phyloP scores from a whole-genome alignment of 805 yeast species.

The Candida sanyiensis region DNA sequence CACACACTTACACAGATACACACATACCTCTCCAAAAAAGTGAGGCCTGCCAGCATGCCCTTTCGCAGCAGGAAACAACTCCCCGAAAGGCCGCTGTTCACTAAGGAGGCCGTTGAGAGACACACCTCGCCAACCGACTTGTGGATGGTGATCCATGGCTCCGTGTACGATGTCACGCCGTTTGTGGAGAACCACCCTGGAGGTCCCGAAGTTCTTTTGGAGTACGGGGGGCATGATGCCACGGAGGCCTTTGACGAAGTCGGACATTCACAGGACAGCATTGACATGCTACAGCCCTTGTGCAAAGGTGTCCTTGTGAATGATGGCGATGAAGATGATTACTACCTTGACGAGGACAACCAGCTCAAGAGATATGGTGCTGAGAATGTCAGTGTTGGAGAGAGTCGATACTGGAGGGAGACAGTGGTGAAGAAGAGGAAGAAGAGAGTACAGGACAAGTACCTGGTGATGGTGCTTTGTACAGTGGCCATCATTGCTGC shows the following conservation, averaged over 20 bases:
- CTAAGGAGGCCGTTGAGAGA: slow-evolving; percentile 15
- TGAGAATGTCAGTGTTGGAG: slow-evolving; percentile 23
- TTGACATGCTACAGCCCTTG: slow-evolving; percentile 61
- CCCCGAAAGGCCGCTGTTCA: slow-evolving; percentile 5
- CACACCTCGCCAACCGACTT: slow-evolving; percentile 37
- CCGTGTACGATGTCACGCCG: slow-evolving; percentile 68
- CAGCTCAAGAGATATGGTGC: slow-evolving; percentile 7
- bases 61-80: slow-evolving; percentile 2
- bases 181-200: slow-evolving; percentile 73
- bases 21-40: no score
- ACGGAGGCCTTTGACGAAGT: slow-evolving; percentile 84
- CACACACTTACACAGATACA: no score
- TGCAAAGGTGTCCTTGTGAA: slow-evolving; percentile 70
- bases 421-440: slow-evolving; percentile 8
- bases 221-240: slow-evolving; percentile 74
- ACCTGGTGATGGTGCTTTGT: slow-evolving; percentile 8
- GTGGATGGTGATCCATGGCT: slow-evolving; percentile 80
- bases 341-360: slow-evolving; percentile 1
- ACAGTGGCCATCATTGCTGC: slow-evolving; percentile 19
- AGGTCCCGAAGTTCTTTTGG: slow-evolving; percentile 61
- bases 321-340: slow-evolving; percentile 2
- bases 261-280: slow-evolving; percentile 96
- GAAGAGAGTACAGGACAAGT: slow-evolving; percentile 12
- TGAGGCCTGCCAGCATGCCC: no score
- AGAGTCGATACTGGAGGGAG: slow-evolving; percentile 17